phyloP scores from a whole-genome alignment of 257 asterid species.

The Jasminum sambac region DNA sequence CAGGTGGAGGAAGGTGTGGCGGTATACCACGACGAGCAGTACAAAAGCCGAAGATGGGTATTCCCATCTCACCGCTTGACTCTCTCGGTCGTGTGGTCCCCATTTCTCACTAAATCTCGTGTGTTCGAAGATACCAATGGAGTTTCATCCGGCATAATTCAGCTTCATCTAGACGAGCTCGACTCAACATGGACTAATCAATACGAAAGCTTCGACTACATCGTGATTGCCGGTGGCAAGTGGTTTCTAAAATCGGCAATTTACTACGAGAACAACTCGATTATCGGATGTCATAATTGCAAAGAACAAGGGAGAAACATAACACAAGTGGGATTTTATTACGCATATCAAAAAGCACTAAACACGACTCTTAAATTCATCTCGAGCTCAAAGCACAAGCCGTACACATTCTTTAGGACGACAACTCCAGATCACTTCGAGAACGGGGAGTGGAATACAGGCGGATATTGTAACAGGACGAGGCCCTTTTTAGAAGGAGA shows the following conservation, averaged over 20 bases:
- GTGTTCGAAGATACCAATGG: conserved; percentile 70
- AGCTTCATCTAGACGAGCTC: conserved; percentile 62
- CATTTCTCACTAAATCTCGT: conserved; percentile 57
- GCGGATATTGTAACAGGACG: conserved; percentile 72
- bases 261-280: conserved; percentile 54
- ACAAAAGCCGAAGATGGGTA: conserved; percentile 63
- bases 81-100: conserved; percentile 71
- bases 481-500: conserved; percentile 51
- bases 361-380: conserved; percentile 45
- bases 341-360: conserved; percentile 59
- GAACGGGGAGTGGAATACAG: conserved; percentile 65
- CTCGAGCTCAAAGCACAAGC: conserved; percentile 37
- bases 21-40: conserved; percentile 65
- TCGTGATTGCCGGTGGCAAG: conserved; percentile 61
- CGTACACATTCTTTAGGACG: conserved; percentile 45
- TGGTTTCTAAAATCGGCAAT: conserved; percentile 75
- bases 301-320: conserved; percentile 46
- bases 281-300: conserved; percentile 76
- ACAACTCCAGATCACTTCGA: conserved; percentile 72
- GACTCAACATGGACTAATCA: conserved; percentile 64
- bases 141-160: conserved; percentile 51
- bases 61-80: conserved; percentile 59
- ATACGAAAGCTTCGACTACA: conserved; percentile 45
- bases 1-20: conserved; percentile 67
- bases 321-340: conserved; percentile 50